These are phyloP conservation scores for Sphaerulina populicola DNA, from an alignment of 2,329 filamentous ascomycete genomes.

Conservation along the genomic window DNA sequence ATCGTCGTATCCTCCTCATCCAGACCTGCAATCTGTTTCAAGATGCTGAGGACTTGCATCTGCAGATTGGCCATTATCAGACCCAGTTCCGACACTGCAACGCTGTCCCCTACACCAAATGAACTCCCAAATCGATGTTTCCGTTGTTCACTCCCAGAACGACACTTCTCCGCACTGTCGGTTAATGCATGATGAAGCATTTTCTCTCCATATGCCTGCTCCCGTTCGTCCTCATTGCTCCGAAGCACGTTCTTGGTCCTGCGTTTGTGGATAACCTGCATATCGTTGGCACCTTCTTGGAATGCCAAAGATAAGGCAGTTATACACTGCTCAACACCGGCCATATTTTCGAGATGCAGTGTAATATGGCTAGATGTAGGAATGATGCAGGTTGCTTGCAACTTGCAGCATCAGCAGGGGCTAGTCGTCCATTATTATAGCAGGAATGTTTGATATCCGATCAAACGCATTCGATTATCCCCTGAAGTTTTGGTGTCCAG, in stretches of 20 bases:
- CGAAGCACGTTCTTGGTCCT: constrained; percentile 11
- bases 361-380: not conserved
- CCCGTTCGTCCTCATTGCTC: constrained; percentile 20
- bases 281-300: constrained; percentile 36
- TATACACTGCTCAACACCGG: constrained; percentile 33
- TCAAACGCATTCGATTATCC: not conserved
- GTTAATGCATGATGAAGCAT: constrained; percentile 35
- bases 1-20: constrained; percentile 27
- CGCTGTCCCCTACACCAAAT: constrained; percentile 36
- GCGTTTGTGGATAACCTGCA: constrained; percentile 33
- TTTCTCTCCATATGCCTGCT: constrained; percentile 32
- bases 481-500: not conserved
- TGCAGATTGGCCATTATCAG: constrained; percentile 37
- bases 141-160: constrained; percentile 30
- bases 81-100: constrained; percentile 21
- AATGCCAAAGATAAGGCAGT: constrained; percentile 38
- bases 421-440: not conserved
- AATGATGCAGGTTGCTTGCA: not conserved
- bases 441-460: not conserved
- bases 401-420: not conserved
- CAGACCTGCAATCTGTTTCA: constrained; percentile 34
- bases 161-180: constrained; percentile 33
- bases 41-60: constrained; percentile 34
- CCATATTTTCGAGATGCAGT: not conserved
- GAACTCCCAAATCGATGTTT: constrained; percentile 32